These are phyloP conservation scores for Pythium inflatum DNA, from an alignment of 352 stramenopile genomes.

Conservation along the genomic window DNA sequence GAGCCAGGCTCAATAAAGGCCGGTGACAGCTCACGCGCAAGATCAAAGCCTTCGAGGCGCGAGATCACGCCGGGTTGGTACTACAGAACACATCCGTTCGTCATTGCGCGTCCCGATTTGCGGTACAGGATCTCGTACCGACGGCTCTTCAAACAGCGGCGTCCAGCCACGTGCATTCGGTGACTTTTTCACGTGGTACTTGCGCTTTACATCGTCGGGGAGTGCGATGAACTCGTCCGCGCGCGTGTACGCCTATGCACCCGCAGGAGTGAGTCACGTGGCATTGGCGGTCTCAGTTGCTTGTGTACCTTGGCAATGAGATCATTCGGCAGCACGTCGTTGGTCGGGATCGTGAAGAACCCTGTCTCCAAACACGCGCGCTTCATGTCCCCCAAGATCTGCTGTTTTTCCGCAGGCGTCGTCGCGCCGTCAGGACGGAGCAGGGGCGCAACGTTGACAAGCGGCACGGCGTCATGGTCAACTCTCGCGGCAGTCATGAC, in stretches of 20 bases:
- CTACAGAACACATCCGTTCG: no score
- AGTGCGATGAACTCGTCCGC: slow-evolving; percentile 74
- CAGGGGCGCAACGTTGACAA: slow-evolving; percentile 72
- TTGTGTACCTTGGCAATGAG: slow-evolving; percentile 51
- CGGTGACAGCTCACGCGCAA: slow-evolving; percentile 60
- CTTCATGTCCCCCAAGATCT: slow-evolving; percentile 64
- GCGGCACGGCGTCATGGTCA: slow-evolving; percentile 51
- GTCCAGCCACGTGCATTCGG: slow-evolving; percentile 80
- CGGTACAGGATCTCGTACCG: no score
- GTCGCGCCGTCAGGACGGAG: slow-evolving; percentile 31
- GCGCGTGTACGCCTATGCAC: slow-evolving; percentile 54
- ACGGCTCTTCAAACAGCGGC: slow-evolving; percentile 83
- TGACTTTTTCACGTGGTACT: slow-evolving; percentile 80
- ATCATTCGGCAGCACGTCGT: slow-evolving; percentile 52
- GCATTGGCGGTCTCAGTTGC: no score
- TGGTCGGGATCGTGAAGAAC: slow-evolving; percentile 82
- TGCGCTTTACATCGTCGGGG: slow-evolving; percentile 59
- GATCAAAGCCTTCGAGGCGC: slow-evolving; percentile 76
- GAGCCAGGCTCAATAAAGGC: slow-evolving; percentile 62
- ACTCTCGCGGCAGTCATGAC: slow-evolving; percentile 63
- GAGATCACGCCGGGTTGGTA: slow-evolving; percentile 82
- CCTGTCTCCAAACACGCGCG: slow-evolving; percentile 58
- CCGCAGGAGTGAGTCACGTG: no score
- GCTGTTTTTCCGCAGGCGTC: slow-evolving; percentile 37
- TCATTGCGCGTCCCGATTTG: no score